phyloP scores from a whole-genome alignment of 208 protist genomes.

The Crithidia bombi region DNA sequence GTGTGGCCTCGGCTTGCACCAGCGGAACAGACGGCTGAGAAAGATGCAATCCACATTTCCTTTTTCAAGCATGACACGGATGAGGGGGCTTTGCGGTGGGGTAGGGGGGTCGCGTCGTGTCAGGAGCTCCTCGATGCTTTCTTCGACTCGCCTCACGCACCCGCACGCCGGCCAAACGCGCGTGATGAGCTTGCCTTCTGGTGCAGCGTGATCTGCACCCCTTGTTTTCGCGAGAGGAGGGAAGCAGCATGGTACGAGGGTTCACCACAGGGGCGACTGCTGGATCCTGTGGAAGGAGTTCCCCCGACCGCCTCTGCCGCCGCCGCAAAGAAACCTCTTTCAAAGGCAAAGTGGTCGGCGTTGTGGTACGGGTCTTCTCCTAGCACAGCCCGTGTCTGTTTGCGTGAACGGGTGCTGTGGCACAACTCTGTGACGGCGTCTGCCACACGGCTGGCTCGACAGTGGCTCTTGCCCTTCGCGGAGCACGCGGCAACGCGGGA shows the following conservation, averaged over 20 bases:
- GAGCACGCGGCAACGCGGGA: not conserved
- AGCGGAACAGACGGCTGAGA: not conserved
- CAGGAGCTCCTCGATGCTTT: slow-evolving; percentile 19
- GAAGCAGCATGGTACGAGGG: not conserved
- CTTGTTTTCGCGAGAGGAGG: not conserved
- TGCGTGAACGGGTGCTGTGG: not conserved
- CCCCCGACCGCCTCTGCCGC: too few relatives aligned
- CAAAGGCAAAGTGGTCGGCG: not conserved
- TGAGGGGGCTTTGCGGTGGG: not conserved
- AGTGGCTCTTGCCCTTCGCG: slow-evolving; percentile 10
- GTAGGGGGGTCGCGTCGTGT: not conserved
- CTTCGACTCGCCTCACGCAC: slow-evolving; percentile 11
- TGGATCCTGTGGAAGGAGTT: too few relatives aligned
- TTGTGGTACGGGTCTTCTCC: slow-evolving; percentile 2
- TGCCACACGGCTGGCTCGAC: not conserved
- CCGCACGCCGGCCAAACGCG: not conserved
- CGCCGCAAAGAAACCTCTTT: not conserved
- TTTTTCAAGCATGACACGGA: not conserved
- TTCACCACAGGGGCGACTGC: too few relatives aligned
- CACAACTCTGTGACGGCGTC: slow-evolving; percentile 11
- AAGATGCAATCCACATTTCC: not conserved
- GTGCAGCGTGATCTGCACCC: slow-evolving; percentile 1
- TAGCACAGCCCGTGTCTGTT: not conserved
- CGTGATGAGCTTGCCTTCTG: not conserved
- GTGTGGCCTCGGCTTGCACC: slow-evolving; percentile 4